Evolutionary conservation across 495 filamentous ascomycete genomes (phyloP).

Genomic region (Podospora anserina): DNA sequence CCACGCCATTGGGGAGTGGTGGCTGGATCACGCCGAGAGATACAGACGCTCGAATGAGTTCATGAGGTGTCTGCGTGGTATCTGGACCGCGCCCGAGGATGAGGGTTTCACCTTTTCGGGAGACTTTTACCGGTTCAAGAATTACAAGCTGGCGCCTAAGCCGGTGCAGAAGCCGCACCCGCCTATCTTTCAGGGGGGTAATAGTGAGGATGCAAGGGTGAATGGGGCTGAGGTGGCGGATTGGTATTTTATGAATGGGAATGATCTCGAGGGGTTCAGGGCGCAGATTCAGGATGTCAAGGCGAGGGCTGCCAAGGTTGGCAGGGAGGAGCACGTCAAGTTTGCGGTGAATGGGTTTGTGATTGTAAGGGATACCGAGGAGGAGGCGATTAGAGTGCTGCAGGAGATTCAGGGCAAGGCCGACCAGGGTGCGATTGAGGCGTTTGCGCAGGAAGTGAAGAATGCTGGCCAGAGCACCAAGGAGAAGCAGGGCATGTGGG

Average conservation of each 20-base stretch:
- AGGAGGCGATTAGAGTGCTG: conserved; percentile 43
- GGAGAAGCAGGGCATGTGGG: conserved; percentile 49
- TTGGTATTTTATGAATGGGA: conserved; percentile 54
- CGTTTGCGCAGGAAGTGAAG: conserved; percentile 43
- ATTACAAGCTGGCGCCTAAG: conserved; percentile 47
- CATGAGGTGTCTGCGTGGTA: conserved; percentile 46
- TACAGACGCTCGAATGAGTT: conserved; percentile 48
- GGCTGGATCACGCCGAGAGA: conserved; percentile 50
- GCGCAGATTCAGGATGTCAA: conserved; percentile 46
- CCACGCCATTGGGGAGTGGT: conserved; percentile 50
- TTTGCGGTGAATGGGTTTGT: conserved; percentile 50
- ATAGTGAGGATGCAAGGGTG: conserved; percentile 44
- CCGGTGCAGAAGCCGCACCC: conserved; percentile 44
- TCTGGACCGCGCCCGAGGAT: conserved; percentile 41
- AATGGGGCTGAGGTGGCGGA: conserved; percentile 44
- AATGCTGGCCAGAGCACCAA: conserved; percentile 43
- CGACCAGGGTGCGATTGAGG: conserved; percentile 44
- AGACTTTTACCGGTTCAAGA: conserved; percentile 50
- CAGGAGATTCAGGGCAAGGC: conserved; percentile 51
- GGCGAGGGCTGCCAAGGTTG: conserved; percentile 35
- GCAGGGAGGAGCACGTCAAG: conserved; percentile 38
- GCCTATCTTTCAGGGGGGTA: conserved; percentile 50
- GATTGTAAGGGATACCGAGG: conserved; percentile 49
- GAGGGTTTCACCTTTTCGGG: conserved; percentile 46
- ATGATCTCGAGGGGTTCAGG: conserved; percentile 48